Conservation (phyloP, 2,329 filamentous ascomycete species). For the Fusarium gaditjirri region DNA sequence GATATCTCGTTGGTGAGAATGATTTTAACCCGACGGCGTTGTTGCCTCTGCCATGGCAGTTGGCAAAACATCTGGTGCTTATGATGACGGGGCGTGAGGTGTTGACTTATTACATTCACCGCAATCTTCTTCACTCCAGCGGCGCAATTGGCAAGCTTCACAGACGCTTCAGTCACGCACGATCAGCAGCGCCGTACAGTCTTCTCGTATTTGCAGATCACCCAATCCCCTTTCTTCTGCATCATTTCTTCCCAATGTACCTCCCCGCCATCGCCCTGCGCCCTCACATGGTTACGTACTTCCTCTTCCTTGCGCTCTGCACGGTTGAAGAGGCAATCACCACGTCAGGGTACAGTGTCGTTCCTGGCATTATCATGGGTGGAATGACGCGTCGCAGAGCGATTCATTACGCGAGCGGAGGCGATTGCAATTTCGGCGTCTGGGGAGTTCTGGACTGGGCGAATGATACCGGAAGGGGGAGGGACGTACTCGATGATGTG, state of each 20-base stretch:
- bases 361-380: constrained; percentile 64
- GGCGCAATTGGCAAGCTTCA: constrained; percentile 55
- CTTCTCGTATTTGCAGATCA: constrained; percentile 75
- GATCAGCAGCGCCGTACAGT: constrained; percentile 67
- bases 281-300: constrained; percentile 78
- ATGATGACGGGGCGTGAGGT: constrained; percentile 63
- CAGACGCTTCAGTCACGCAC: constrained; percentile 60
- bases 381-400: constrained; percentile 56
- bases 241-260: constrained; percentile 72
- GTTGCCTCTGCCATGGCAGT: constrained; percentile 64
- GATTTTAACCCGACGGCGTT: constrained; percentile 61
- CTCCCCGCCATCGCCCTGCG: constrained; percentile 72
- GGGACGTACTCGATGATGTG: constrained; percentile 63
- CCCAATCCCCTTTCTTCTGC: constrained; percentile 70
- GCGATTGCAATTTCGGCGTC: constrained; percentile 69
- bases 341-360: constrained; percentile 73
- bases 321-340: constrained; percentile 74
- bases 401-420: constrained; percentile 66
- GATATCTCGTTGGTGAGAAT: constrained; percentile 49
- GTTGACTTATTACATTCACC: constrained; percentile 79
- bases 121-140: constrained; percentile 71
- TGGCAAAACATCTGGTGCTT: constrained; percentile 59
- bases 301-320: constrained; percentile 70
- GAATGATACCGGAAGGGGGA: constrained; percentile 65
- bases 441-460: constrained; percentile 72